phyloP scores from a whole-genome alignment of 2,329 filamentous ascomycete genomes.

The Nemania sp. region DNA sequence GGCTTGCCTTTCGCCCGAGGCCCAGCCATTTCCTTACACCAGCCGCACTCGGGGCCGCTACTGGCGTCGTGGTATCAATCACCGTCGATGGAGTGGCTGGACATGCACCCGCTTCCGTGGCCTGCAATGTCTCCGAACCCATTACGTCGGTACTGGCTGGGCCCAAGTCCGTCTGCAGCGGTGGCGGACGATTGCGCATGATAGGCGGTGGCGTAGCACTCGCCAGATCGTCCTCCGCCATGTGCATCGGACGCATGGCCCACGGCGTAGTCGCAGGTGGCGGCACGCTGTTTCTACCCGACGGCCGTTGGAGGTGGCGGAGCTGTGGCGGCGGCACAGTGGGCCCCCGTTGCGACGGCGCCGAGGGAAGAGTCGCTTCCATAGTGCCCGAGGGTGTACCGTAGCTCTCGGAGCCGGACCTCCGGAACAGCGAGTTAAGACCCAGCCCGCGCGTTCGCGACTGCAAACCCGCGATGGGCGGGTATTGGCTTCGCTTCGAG shows the following conservation, averaged over 20 bases:
- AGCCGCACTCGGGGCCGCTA: constrained; percentile 29
- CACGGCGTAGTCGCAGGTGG: constrained; percentile 49
- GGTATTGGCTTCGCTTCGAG: constrained; percentile 58
- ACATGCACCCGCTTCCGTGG: constrained; percentile 7
- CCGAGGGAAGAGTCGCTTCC: constrained; percentile 41
- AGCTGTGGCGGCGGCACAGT: constrained; percentile 22
- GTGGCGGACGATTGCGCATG: constrained; percentile 56
- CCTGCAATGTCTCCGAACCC: constrained; percentile 26
- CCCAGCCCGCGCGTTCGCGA: constrained; percentile 56
- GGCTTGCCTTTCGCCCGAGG: constrained; percentile 46
- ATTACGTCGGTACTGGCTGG: constrained; percentile 3
- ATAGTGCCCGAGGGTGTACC: constrained; percentile 39
- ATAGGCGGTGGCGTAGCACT: constrained; percentile 70
- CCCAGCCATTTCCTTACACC: constrained; percentile 49
- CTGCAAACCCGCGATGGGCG: constrained; percentile 61
- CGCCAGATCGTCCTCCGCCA: constrained; percentile 58
- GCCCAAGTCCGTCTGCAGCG: constrained; percentile 16
- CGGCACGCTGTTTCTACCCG: constrained; percentile 49
- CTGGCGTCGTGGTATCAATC: constrained; percentile 20
- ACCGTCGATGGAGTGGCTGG: constrained; percentile 37
- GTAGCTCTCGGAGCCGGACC: constrained; percentile 58
- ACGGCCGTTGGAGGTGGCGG: constrained; percentile 25
- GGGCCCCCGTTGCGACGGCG: constrained; percentile 28
- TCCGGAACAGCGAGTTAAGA: constrained; percentile 64
- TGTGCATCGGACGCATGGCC: constrained; percentile 55